Base-by-base conservation (phyloP, 2,329 filamentous ascomycete species). In the Pyrenophora tritici-repentis region DNA sequence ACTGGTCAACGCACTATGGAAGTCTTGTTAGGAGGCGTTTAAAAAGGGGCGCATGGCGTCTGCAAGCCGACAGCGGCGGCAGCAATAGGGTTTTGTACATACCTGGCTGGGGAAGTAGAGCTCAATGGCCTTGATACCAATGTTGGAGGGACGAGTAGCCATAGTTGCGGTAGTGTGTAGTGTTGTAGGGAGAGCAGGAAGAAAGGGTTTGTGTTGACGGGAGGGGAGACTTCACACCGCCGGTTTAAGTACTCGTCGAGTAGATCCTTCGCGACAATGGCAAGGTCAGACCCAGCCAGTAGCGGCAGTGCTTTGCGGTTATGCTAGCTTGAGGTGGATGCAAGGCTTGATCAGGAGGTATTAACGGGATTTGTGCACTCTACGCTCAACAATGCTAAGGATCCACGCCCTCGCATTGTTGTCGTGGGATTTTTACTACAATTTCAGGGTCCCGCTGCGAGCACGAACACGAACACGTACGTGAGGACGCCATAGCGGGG, bases 41-140 rank as follows among this genome's bases (percentile, higher is more conserved):
- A 48, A 46, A 54, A 51, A 47, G 39, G 44, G 45, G 42, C 37
- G 56, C 53, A 44, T 31, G 33, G 9, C 24, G 47, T n/a, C 14
- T 10, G 14, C 7, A 33, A 32, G 33, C 14, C 17, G 37, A 24
- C 43, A 18, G 18, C 10, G 39, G 53, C 37, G 36, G 35, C 26
- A 29, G 26, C 26, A 29, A 12, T 10, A 12, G 26, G 26, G 26
- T 29, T 2, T 8, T 8, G 3, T 9, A 72, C 76, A 60, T 70
- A 76, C 78, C 74, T 80, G 78, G 73, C 74, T 79, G 54, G 79
- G 79, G 61, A 81, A 79, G 74, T 81, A 81, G 44, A 81, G 73
- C 75, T 81, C 79, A 67, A 81, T 78, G 74, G 76, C 79, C 69
- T 80, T 81, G 74, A 81, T 81, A 58, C 79, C 79, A 54, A 81